Base-by-base conservation (phyloP, 345 rosid genomes). In the Linum usitatissimum region DNA sequence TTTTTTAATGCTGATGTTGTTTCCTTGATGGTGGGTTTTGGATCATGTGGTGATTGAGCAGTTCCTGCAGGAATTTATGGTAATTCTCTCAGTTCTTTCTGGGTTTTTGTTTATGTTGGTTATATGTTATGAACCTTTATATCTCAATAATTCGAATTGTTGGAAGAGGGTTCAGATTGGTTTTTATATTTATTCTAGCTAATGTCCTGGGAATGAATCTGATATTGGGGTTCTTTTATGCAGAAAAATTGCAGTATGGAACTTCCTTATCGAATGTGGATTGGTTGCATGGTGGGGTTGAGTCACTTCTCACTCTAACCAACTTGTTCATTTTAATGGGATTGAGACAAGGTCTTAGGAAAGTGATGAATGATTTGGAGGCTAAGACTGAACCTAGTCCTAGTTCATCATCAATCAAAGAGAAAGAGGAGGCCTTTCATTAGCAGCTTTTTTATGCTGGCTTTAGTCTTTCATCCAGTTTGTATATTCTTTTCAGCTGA, bases 41-140 rank as follows among this genome's bases (percentile, higher is more conserved):
- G 57, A 34, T 30, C 74, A 57, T 48, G 5, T 10, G 51, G 17
- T 45, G 51, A 42, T 38, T 59, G 83, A 66, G 75, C 81, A 86
- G 96, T 93, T 72, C 96, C 99, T 13, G 94, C 96, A 13, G 90
- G 97, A 54, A 87, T 93, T 62, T 90, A 90, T 61, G 96, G 94
- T 84, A 84, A 75, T 45, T 67, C 72, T 72, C 57, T 19, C 57
- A 45, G 38, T 45, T 45, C 51, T 6, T 10, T 12, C 17, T 15
- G 4, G 2, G 14, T 45, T 10, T 15, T 45, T 45, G 51, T 1
- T 45, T 45, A 45, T 45, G 51, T 6, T 5, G 14, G 15, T 15
- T 45, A 23, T 45, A 23, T 23, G 28, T 23, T 23, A 23, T 23
- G 28, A 23, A 23, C 28, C 28, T 0, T 23, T 23, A 2, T 23